phyloP scores from a whole-genome alignment of 805 yeast genomes.

The Starmerella tilneyi region DNA sequence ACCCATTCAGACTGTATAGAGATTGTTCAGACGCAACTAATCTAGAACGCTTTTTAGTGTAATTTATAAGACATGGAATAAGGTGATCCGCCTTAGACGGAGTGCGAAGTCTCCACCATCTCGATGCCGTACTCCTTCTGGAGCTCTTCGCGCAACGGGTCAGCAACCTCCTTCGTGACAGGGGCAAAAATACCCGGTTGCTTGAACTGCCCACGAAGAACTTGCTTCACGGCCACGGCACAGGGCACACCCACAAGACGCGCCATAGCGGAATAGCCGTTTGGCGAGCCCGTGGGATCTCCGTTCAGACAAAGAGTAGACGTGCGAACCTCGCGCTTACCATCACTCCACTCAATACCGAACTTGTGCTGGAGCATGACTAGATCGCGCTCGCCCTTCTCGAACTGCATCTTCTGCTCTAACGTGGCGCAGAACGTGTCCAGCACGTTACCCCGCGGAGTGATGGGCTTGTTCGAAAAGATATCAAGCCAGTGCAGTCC shows the following conservation, averaged over 20 bases:
- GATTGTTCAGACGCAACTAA: too few relatives aligned
- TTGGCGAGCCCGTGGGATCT: constrained; percentile 48
- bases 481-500: constrained; percentile 94
- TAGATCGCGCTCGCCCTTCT: constrained; percentile 87
- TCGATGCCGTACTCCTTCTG: constrained; percentile 82
- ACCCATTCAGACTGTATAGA: too few relatives aligned
- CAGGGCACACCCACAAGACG: constrained; percentile 97
- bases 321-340: constrained; percentile 81
- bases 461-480: constrained; percentile 63
- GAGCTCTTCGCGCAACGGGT: constrained; percentile 82
- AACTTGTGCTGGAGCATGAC: constrained; percentile 95
- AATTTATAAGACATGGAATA: too few relatives aligned
- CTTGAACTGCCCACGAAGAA: constrained; percentile 67
- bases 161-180: constrained; percentile 77
- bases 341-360: constrained; percentile 94
- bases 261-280: constrained; percentile 97
- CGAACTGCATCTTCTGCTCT: constrained; percentile 93
- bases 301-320: constrained; percentile 94
- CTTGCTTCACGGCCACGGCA: constrained; percentile 84
- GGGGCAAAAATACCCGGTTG: constrained; percentile 88
- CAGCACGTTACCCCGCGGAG: constrained; percentile 86
- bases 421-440: constrained; percentile 95
- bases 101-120: constrained; percentile 70
- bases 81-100: too few relatives aligned
- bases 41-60: too few relatives aligned